These are phyloP conservation scores for Periconia sp. DNA, from an alignment of 2,329 filamentous ascomycete species.

Conservation along the genomic window DNA sequence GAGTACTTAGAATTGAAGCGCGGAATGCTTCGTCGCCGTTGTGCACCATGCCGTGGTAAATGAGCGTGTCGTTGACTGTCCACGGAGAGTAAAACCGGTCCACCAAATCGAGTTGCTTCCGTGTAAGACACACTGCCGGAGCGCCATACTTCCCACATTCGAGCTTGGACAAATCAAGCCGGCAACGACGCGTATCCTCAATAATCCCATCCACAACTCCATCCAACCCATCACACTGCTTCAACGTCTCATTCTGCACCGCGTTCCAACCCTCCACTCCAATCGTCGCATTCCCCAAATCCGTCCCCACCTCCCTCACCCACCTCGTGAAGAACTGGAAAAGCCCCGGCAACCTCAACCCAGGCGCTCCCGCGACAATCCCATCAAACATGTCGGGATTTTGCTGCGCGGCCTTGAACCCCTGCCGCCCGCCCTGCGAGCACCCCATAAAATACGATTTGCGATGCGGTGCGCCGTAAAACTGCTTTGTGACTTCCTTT, in stretches of 20 bases:
- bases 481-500: conserved; percentile 35
- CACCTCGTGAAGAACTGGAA: conserved; percentile 30
- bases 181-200: conserved; percentile 41
- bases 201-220: conserved; percentile 53
- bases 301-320: background rate
- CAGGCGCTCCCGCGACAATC: conserved; percentile 14
- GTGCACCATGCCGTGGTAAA: background rate
- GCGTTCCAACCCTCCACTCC: conserved; percentile 38
- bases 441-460: conserved; percentile 27
- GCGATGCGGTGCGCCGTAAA: conserved; percentile 35
- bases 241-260: conserved; percentile 44
- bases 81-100: conserved; percentile 21
- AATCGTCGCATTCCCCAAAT: background rate
- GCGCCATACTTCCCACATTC: conserved; percentile 2
- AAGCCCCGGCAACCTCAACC: background rate
- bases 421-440: conserved; percentile 18
- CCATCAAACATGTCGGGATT: conserved; percentile 22
- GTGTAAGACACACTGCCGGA: conserved; percentile 22
- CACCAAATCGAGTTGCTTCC: conserved; percentile 24
- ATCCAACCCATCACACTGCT: conserved; percentile 54
- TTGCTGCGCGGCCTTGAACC: conserved; percentile 9
- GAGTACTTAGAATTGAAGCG: background rate
- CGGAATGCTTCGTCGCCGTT: conserved; percentile 6
- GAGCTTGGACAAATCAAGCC: conserved; percentile 9
- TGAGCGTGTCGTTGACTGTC: background rate